Evolutionary conservation across 1,284 basidiomycete genomes (phyloP), one percentile per base, ranked within the genome.

Genomic region (Cutaneotrichosporon sp.): DNA sequence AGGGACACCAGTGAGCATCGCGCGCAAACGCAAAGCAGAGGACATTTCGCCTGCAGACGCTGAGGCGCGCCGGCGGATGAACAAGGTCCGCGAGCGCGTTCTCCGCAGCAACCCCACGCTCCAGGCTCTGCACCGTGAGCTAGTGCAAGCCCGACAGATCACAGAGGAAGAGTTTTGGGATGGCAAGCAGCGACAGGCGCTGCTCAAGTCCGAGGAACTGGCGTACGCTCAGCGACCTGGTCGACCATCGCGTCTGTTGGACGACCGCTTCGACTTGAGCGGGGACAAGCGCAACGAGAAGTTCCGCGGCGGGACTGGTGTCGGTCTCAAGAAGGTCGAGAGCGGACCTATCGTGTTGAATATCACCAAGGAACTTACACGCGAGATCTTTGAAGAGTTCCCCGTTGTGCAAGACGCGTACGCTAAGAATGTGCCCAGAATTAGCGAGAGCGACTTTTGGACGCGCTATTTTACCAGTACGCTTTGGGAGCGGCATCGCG

Each of bases 331-430:
- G 75, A 94, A 74, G 58, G 66, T 65, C 5, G 75, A 76, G 10
- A 66, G 46, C 31, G 76, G 76, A 2, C 75, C 76, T 11, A 65
- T 70, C 16, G 69, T 73, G 21, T 51, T 98, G 67, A 87, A 89
- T 70, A 89, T 99, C 65, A 96, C 94, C 2, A 91, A 92, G 8
- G 92, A 96, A 77, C 84, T 97, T 46, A 90, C 96, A 47, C 87
- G 91, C 70, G 95, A 98, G 74, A 93, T 99, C 56, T 99, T 99
- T 73, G 94, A 97, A 71, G 95, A 97, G 82, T 98, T 95, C 75
- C 96, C 97, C 2, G 89, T 97, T 38, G 92, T 99, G 8, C 88
- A 89, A 56, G 90, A 88, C 74, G 95, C 94, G 1, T 97, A 96
- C 76, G 89, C 84, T 64, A 94, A 97, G 74, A 93, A 95, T 70